Evolutionary conservation across 2,329 filamentous ascomycete genomes (phyloP), one percentile per base, ranked within the genome.

Genomic region (Cladosporium velox): DNA sequence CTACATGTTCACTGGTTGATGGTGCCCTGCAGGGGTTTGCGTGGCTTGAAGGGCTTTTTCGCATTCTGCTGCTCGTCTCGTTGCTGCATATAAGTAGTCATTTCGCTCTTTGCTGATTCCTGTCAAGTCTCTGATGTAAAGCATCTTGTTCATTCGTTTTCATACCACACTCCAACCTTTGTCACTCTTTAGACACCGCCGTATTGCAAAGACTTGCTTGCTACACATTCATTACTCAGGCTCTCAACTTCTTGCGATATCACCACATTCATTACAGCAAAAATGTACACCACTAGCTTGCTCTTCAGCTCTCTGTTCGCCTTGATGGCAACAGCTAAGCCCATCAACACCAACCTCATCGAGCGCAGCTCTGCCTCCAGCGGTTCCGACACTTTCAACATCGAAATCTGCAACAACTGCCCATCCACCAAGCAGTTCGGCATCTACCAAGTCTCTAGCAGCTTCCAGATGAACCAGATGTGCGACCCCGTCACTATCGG

Each of bases 351-450:
- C 47, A 32, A 26, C 18, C 32, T 35, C 32, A 65, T 69, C 49
- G 59, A 65, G 44, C 11, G 65, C 21, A 62, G 67, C 49, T 65
- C 49, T 66, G 14, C n/a, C 14, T 28, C 35, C 28, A 34, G 30
- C 52, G 58, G 28, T 30, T 30, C 26, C 30, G 65, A 74, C 47
- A 72, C 69, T 49, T 74, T 74, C 72, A 69, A 70, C 32, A 61
- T 75, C 52, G 67, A 71, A 38, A 67, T 74, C 62, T 65, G 62
- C 55, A 75, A 75, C 70, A 68, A 73, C 49, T 75, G 73, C 67
- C 44, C 65, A 5, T 70, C 59, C 35, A 58, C 65, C 38, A 74
- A 74, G 57, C 55, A 68, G 35, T 67, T 75, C 65, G 73, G 65
- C 28, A 67, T 75, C 64, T 75, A 74, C 69, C 67, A 72, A 44